Percentiles rank a stretch among this genome's conserved stretches.
These are phyloP conservation scores for Candida succiphila DNA, from an alignment of 805 yeast species.

Conservation along the genomic window DNA sequence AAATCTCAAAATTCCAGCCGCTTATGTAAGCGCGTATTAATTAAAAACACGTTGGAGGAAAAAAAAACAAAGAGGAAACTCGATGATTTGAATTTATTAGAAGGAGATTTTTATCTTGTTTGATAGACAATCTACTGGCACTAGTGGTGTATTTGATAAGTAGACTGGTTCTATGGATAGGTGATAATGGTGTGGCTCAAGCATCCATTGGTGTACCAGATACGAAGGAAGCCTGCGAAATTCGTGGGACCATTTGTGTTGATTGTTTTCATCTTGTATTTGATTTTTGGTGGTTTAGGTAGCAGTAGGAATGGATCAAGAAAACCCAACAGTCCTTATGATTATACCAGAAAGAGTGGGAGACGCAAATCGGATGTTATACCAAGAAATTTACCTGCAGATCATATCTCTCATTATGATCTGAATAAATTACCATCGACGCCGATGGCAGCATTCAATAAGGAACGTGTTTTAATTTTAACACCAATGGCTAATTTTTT, in stretches of 20 bases:
- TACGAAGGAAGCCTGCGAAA: constrained; percentile 51
- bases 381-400: constrained; percentile 54
- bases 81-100: too few species aligned
- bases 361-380: constrained; percentile 43
- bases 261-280: constrained; percentile 29
- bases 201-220: constrained; percentile 28
- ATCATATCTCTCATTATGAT: constrained; percentile 76
- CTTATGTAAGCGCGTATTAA: too few species aligned
- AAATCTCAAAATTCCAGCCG: too few species aligned
- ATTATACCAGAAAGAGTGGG: constrained; percentile 31
- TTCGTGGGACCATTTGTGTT: constrained; percentile 36
- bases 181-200: constrained; percentile 3
- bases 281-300: constrained; percentile 27
- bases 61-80: too few species aligned
- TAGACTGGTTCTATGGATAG: too few species aligned
- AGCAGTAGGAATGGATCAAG: constrained; percentile 6
- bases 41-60: too few species aligned
- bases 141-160: too few species aligned
- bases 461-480: constrained; percentile 75
- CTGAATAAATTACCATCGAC: constrained; percentile 70
- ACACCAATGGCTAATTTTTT: constrained; percentile 88
- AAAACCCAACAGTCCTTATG: constrained; percentile 18
- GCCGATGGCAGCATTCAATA: constrained; percentile 59
- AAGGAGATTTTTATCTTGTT: too few species aligned
- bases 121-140: too few species aligned